These are phyloP conservation scores for Botrytis deweyae DNA, from an alignment of 2,329 filamentous ascomycete genomes.

Conservation along the genomic window DNA sequence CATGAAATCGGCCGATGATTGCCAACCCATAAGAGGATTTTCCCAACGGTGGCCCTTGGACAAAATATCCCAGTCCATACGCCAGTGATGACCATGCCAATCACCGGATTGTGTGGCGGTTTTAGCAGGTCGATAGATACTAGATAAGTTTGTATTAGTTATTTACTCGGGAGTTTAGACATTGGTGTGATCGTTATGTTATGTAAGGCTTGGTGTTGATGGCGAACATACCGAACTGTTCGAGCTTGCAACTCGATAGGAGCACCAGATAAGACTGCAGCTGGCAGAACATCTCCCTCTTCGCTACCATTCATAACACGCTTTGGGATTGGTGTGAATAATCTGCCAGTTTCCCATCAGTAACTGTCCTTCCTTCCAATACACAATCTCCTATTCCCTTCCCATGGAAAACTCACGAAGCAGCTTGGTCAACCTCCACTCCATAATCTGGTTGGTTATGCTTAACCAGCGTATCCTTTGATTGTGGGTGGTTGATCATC, in stretches of 20 bases:
- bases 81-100: slow-evolving; percentile 83
- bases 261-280: slow-evolving; percentile 85
- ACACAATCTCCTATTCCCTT: slow-evolving; percentile 26
- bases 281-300: slow-evolving; percentile 69
- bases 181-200: not conserved
- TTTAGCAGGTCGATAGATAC: slow-evolving; percentile 89
- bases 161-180: slow-evolving; percentile 24
- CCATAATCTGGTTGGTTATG: slow-evolving; percentile 74
- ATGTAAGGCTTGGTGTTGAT: not conserved
- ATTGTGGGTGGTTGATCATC: slow-evolving; percentile 24
- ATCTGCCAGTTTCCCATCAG: slow-evolving; percentile 52
- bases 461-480: slow-evolving; percentile 26
- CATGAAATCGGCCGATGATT: slow-evolving; percentile 92
- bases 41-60: slow-evolving; percentile 95
- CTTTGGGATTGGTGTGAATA: slow-evolving; percentile 88
- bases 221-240: slow-evolving; percentile 73
- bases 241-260: slow-evolving; percentile 91
- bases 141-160: slow-evolving; percentile 42
- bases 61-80: slow-evolving; percentile 97
- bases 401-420: slow-evolving; percentile 66
- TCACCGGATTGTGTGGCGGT: slow-evolving; percentile 94
- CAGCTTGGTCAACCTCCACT: slow-evolving; percentile 80
- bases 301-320: slow-evolving; percentile 90
- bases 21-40: slow-evolving; percentile 98
- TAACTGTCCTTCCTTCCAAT: slow-evolving; percentile 11